phyloP scores from a whole-genome alignment of 495 filamentous ascomycete species.

The Clohesyomyces aquaticus region DNA sequence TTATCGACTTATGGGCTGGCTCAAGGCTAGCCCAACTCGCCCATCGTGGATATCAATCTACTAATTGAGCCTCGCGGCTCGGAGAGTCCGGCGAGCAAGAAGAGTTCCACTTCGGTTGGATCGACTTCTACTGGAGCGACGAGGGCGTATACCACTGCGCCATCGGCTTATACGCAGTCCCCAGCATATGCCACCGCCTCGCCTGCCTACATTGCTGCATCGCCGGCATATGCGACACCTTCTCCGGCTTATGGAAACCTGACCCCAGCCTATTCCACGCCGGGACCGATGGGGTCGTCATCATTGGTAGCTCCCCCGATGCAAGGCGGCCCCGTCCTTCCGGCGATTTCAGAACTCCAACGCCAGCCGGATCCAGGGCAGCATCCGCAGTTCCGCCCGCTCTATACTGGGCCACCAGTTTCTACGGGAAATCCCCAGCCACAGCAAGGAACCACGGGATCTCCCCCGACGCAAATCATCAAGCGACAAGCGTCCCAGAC shows the following conservation, averaged over 20 bases:
- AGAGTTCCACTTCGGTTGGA: conserved; percentile 40
- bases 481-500: conserved; percentile 55
- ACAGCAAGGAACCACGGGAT: conserved; percentile 37
- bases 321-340: conserved; percentile 39
- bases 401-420: conserved; percentile 34
- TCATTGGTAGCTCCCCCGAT: conserved; percentile 18
- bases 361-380: conserved; percentile 35
- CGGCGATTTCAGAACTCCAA: conserved; percentile 34
- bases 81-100: conserved; percentile 62
- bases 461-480: conserved; percentile 46
- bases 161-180: conserved; percentile 39
- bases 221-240: conserved; percentile 35
- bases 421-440: conserved; percentile 8
- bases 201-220: conserved; percentile 28
- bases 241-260: conserved; percentile 29
- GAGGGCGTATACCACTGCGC: conserved; percentile 35
- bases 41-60: conserved; percentile 88
- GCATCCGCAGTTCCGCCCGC: conserved; percentile 38
- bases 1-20: conserved; percentile 40
- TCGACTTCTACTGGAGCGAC: conserved; percentile 38
- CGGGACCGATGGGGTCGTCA: conserved; percentile 14
- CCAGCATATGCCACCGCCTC: conserved; percentile 33
- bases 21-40: conserved; percentile 49
- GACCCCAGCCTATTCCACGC: conserved; percentile 27
- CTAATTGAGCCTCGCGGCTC: conserved; percentile 80